Evolutionary conservation across 768 basidiomycete genomes (phyloP), one percentile per base, ranked within the genome.

Genomic region (Filobasidium floriforme): DNA sequence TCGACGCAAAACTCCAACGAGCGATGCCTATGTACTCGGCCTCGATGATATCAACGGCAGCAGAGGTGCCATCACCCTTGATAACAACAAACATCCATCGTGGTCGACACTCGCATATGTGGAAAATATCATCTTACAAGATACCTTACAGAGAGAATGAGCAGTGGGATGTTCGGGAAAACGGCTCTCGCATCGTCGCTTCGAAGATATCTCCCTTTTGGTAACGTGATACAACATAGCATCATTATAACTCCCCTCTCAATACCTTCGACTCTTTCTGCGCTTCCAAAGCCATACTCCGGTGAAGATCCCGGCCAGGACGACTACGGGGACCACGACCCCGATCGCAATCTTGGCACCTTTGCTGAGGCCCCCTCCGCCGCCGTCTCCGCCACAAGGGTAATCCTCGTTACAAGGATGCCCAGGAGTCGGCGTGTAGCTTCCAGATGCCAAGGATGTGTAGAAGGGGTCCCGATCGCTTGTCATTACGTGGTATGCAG

Each of bases 331-430:
- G 11, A 62, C 79, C 24, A 83, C 82, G 51, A 92, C 79, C n/a
- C 86, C 78, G 40, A 86, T 82, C 0, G 83, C 89, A 77, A 93
- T 84, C 73, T 84, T 85, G 5, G 80, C 86, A 32, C 81, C 82
- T 66, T 74, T 83, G 69, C 85, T 84, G n/a, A 92, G 81, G 26
- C 81, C 80, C 7, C 82, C 81, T 28, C 57, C 63, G 41, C 54
- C 57, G 24, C 57, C 64, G n/a, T 60, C 28, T 0, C 57, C 18
- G 22, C 44, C 63, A 65, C 80, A 82, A 0, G 77, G 75, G 73
- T 89, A 84, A 18, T 83, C 90, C 43, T 82, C 82, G 70, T 93
- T 92, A 75, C 92, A 93, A 1, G 91, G 92, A 66, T 81, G 77
- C 41, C 89, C 90, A 7, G 70, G 63, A 0, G 76, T 74, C 12